These are phyloP conservation scores for Aspergillus heteromorphus DNA, from an alignment of 495 filamentous ascomycete genomes.

Conservation along the genomic window DNA sequence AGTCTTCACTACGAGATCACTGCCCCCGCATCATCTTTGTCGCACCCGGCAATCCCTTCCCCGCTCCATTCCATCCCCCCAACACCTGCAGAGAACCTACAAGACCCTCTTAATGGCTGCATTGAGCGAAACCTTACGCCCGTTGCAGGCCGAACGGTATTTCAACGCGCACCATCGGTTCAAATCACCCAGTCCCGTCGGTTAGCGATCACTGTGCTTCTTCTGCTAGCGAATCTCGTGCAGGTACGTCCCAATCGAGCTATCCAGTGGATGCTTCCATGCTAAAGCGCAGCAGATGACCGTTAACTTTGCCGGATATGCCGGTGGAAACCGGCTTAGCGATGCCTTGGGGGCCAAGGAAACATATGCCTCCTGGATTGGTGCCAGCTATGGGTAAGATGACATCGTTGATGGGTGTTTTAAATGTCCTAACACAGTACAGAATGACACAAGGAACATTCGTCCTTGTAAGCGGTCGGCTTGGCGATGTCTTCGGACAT, in stretches of 20 bases:
- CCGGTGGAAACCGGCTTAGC: slow-evolving; percentile 24
- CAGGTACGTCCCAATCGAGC: slow-evolving; percentile 15
- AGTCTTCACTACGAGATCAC: slow-evolving; percentile 1
- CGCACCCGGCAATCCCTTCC: background rate
- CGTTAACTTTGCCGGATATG: slow-evolving; percentile 27
- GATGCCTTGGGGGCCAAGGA: slow-evolving; percentile 18
- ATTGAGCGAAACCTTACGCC: background rate
- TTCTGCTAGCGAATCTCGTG: slow-evolving; percentile 25
- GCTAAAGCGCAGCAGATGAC: slow-evolving; percentile 20
- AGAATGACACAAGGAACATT: slow-evolving; percentile 47
- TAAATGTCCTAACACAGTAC: background rate
- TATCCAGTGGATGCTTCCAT: background rate
- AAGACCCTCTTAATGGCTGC: background rate
- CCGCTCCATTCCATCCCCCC: background rate
- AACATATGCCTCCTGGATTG: slow-evolving; percentile 27
- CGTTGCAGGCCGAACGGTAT: slow-evolving; percentile 15
- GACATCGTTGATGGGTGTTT: too few species aligned
- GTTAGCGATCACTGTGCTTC: slow-evolving; percentile 16
- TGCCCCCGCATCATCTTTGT: background rate
- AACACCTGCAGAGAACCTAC: background rate
- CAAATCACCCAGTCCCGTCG: slow-evolving; percentile 16
- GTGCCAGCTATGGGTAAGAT: slow-evolving; percentile 26
- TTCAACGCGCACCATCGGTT: slow-evolving; percentile 15
- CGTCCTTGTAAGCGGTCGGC: slow-evolving; percentile 42
- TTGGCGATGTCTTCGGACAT: slow-evolving; percentile 48